A percentile compares a stretch with the other conserved stretches of the same genome.
Conservation (phyloP, 441 rosid genomes). For the Mallotus repandus region DNA sequence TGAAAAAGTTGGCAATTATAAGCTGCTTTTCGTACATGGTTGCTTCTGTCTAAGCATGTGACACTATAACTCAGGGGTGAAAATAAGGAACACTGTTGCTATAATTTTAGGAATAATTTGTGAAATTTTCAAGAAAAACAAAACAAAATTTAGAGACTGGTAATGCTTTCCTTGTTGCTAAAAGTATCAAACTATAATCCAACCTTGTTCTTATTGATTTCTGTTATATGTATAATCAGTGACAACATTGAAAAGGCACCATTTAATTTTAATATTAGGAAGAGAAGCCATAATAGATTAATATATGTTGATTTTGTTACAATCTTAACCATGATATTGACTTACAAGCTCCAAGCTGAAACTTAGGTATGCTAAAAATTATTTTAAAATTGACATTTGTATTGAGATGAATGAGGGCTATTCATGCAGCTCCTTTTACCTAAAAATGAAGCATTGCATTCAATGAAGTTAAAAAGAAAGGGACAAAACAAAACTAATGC, state of each 20-base stretch:
- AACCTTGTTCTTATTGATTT: not conserved
- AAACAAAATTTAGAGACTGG: not conserved
- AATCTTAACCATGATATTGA: not conserved
- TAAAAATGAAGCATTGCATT: not conserved
- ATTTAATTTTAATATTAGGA: too few relatives aligned
- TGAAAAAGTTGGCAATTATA: slow-evolving; percentile 26
- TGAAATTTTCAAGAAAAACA: not conserved
- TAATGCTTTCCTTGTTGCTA: not conserved
- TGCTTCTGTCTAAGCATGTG: too few relatives aligned
- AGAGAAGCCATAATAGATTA: not conserved
- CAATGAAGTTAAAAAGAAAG: not conserved
- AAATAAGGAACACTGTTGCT: too few relatives aligned
- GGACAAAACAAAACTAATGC: not conserved
- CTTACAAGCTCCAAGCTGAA: not conserved
- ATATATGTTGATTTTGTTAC: not conserved
- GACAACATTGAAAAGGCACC: too few relatives aligned
- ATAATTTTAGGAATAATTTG: too few relatives aligned
- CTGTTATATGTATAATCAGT: not conserved
- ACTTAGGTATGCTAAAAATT: not conserved
- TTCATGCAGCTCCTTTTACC: not conserved
- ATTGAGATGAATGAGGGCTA: not conserved
- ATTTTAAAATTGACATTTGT: not conserved
- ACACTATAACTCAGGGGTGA: too few relatives aligned
- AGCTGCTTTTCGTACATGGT: not conserved
- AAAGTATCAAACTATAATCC: not conserved